Percentiles rank a stretch among this genome's conserved stretches.
phyloP scores from a whole-genome alignment of 2,329 filamentous ascomycete genomes.

The Phialophora verrucosa region DNA sequence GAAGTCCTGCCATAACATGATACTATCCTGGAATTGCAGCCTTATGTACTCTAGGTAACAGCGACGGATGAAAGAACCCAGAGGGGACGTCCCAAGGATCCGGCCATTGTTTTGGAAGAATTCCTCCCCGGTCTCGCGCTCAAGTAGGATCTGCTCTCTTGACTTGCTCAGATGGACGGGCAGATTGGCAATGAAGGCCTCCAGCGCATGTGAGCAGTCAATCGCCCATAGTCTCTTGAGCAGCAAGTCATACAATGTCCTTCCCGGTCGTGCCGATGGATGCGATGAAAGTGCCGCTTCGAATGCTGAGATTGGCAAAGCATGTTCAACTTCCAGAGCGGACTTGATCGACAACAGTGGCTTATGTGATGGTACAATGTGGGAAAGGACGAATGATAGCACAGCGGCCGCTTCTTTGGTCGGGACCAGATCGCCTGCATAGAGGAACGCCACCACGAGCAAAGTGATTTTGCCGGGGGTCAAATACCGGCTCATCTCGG shows the following conservation, averaged over 20 bases:
- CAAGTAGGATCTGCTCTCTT: constrained; percentile 64
- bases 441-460: constrained; percentile 79
- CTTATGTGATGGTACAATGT: constrained; percentile 61
- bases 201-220: constrained; percentile 79
- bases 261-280: constrained; percentile 67
- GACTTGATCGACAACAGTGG: constrained; percentile 40
- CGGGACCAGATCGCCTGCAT: constrained; percentile 73
- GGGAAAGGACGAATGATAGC: constrained; percentile 77
- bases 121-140: constrained; percentile 60
- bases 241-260: constrained; percentile 86
- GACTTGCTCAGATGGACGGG: constrained; percentile 65
- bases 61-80: constrained; percentile 80
- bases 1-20: constrained; percentile 81
- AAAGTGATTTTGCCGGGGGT: constrained; percentile 89
- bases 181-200: constrained; percentile 72
- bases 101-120: constrained; percentile 51
- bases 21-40: constrained; percentile 77
- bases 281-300: constrained; percentile 54
- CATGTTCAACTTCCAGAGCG: constrained; percentile 19
- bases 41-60: constrained; percentile 79
- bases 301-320: constrained; percentile 51
- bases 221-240: constrained; percentile 82
- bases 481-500: constrained; percentile 75
- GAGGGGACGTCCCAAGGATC: constrained; percentile 74
- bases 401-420: constrained; percentile 74